Evolutionary conservation across 2,329 filamentous ascomycete species (phyloP).

Genomic region (Trichoderma gracile): DNA sequence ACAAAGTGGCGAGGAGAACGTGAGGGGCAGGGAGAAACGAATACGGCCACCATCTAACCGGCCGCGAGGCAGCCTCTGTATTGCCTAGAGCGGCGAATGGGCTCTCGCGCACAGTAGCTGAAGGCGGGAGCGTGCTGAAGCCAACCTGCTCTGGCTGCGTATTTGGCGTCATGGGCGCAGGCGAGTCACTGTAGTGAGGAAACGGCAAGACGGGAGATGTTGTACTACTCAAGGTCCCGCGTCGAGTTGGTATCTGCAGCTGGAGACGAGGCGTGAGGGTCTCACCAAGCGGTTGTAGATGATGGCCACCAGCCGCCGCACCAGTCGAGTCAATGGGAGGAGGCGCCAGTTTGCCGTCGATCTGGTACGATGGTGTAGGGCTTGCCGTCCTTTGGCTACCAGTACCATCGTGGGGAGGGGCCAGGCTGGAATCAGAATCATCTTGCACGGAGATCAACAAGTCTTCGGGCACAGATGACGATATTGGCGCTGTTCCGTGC

Average conservation of each 20-base stretch:
- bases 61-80: conserved; percentile 44
- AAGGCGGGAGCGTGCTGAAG: conserved; percentile 57
- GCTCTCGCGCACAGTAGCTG: conserved; percentile 43
- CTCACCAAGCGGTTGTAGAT: conserved; percentile 1
- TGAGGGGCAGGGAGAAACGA: conserved; percentile 69
- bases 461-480: conserved; percentile 13
- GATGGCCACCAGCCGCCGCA: background rate
- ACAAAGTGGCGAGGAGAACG: conserved; percentile 70
- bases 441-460: background rate
- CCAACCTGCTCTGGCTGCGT: conserved; percentile 44
- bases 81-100: conserved; percentile 49
- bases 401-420: background rate
- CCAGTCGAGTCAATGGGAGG: conserved; percentile 39
- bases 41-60: conserved; percentile 80
- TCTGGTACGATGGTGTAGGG: conserved; percentile 38
- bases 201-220: conserved; percentile 64
- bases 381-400: conserved; percentile 35
- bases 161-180: conserved; percentile 47
- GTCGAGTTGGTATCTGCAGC: conserved; percentile 51
- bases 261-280: conserved; percentile 37
- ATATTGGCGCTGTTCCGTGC: conserved; percentile 22
- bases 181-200: conserved; percentile 65
- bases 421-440: conserved; percentile 3
- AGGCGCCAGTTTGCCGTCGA: conserved; percentile 46
- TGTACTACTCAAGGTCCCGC: conserved; percentile 45